These are phyloP conservation scores for Pycnococcus provasolii DNA, from an alignment of 139 green algal genomes.

Conservation along the genomic window DNA sequence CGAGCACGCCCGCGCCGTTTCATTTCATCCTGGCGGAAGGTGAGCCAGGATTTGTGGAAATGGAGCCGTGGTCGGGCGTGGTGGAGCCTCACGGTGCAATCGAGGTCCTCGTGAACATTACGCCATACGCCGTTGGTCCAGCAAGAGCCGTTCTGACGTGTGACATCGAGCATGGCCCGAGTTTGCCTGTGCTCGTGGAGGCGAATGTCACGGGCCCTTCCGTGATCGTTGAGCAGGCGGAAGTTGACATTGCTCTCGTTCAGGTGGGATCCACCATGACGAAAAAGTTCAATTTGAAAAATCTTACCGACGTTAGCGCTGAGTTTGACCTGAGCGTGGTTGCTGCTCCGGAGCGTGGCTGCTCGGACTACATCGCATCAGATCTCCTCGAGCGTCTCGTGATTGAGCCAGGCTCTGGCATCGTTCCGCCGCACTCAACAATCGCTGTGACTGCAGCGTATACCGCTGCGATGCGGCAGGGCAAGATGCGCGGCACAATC, in stretches of 20 bases:
- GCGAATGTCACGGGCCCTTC: not conserved
- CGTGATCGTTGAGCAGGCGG: not conserved
- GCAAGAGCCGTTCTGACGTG: not conserved
- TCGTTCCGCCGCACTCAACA: not conserved
- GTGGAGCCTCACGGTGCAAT: constrained; percentile 2
- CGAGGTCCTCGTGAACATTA: not conserved
- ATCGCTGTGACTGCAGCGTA: not conserved
- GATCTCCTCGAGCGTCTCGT: not conserved
- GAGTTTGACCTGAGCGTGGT: not conserved
- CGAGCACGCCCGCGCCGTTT: not conserved
- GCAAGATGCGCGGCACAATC: not conserved
- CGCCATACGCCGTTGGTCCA: not conserved
- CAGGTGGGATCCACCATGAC: not conserved
- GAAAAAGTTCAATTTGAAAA: not conserved
- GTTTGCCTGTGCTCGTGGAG: not conserved
- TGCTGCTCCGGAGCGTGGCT: too few species aligned
- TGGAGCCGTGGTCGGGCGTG: not conserved
- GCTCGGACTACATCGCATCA: too few species aligned
- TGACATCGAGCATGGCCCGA: constrained; percentile 6
- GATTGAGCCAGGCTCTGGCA: not conserved
- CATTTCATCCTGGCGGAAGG: not conserved
- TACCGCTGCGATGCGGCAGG: not conserved
- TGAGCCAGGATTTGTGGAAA: not conserved
- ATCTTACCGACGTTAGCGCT: constrained; percentile 1
- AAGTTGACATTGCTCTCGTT: constrained; percentile 12